Evolutionary conservation across 768 basidiomycete genomes (phyloP).

Genomic region (Lentinula raphanica): DNA sequence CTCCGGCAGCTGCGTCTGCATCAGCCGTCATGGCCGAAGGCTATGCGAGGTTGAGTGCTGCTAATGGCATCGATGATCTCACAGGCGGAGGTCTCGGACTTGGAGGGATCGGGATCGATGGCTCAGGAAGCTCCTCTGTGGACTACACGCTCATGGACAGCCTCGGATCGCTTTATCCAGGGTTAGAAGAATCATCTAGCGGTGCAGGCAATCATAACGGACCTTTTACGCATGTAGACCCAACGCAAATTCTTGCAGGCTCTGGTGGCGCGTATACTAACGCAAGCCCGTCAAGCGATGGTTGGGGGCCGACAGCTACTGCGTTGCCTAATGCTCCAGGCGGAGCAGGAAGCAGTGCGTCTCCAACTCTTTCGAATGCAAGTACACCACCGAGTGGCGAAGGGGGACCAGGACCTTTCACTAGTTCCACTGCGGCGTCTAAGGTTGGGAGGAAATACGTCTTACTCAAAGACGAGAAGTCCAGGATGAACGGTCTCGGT

Average conservation of each 20-base stretch:
- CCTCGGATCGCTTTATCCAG: constrained; percentile 48
- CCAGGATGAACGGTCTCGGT: constrained; percentile 44
- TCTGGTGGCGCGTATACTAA: constrained; percentile 44
- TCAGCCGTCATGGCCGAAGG: constrained; percentile 69
- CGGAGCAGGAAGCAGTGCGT: constrained; percentile 62
- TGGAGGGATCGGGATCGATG: background rate
- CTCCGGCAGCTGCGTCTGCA: constrained; percentile 59
- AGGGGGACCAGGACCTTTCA: constrained; percentile 27
- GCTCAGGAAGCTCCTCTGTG: constrained; percentile 21
- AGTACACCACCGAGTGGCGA: constrained; percentile 67
- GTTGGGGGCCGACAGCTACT: constrained; percentile 42
- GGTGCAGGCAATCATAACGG: constrained; percentile 24
- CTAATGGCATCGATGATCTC: constrained; percentile 51
- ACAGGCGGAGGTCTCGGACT: background rate
- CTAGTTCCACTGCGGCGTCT: constrained; percentile 15
- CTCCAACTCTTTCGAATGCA: constrained; percentile 73
- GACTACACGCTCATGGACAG: constrained; percentile 60
- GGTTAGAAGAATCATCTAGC: constrained; percentile 32
- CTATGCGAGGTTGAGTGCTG: constrained; percentile 61
- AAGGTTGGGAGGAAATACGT: constrained; percentile 54
- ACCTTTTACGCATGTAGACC: constrained; percentile 82
- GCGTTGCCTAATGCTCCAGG: background rate
- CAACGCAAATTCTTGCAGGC: constrained; percentile 71
- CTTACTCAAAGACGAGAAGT: constrained; percentile 49
- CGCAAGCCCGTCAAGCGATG: constrained; percentile 78